Percentiles rank a stretch among this genome's conserved stretches.
Conservation (phyloP, 352 stramenopile genomes). For the Peronospora farinosa region DNA sequence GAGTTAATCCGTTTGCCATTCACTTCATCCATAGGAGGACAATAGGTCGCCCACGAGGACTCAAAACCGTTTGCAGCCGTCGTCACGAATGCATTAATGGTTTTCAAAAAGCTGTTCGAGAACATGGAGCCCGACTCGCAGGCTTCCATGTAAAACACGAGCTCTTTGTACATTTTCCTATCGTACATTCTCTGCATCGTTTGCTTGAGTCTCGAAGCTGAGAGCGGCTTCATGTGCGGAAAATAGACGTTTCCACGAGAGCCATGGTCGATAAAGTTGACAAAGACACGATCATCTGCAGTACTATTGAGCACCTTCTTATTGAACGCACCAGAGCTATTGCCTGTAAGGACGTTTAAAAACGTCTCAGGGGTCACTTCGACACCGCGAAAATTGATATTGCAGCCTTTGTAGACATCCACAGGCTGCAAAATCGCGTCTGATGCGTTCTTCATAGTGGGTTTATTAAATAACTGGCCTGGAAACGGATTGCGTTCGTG, state of each 20-base stretch:
- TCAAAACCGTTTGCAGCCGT: constrained; percentile 86
- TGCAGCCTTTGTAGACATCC: constrained; percentile 85
- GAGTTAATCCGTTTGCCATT: constrained; percentile 64
- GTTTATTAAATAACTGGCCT: constrained; percentile 86
- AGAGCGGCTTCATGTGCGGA: constrained; percentile 63
- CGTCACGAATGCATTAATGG: constrained; percentile 85
- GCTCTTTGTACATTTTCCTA: constrained; percentile 85
- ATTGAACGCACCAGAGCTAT: constrained; percentile 45
- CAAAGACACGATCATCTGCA: constrained; percentile 81
- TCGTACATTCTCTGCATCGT: constrained; percentile 77
- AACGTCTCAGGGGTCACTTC: constrained; percentile 86
- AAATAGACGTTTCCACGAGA: constrained; percentile 81
- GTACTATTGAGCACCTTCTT: constrained; percentile 86
- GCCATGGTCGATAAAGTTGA: constrained; percentile 91
- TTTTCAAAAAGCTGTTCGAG: constrained; percentile 53
- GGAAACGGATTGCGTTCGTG: constrained; percentile 81
- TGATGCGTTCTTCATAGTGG: constrained; percentile 34
- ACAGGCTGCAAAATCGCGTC: constrained; percentile 32
- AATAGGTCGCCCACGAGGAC: constrained; percentile 88
- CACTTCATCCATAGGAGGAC: constrained; percentile 69
- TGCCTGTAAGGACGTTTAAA: constrained; percentile 78
- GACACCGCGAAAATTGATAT: constrained; percentile 66
- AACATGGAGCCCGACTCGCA: constrained; percentile 92
- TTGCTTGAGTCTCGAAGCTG: constrained; percentile 53
- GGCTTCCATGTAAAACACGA: constrained; percentile 90